Evolutionary conservation across 176 grass and related monocot species (phyloP), one percentile per base, ranked within the genome.

Genomic region (Bromus sterilis): DNA sequence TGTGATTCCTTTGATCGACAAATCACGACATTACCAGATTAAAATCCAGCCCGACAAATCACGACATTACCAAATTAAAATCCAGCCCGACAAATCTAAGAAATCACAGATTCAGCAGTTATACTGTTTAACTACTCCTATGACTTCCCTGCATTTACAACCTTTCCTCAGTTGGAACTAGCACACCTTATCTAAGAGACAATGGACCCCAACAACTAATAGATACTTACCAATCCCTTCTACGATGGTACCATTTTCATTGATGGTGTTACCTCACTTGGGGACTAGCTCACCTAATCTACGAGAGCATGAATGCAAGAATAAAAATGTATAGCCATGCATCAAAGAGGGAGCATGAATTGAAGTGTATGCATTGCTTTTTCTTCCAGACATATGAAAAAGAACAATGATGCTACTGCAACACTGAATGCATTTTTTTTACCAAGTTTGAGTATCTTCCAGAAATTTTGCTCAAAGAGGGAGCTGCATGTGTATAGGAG

Each of bases 211-310:
- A 78, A 40, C 55, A 72, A 46, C 42, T 46, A 24, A 34, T 39
- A 21, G 7, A 62, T 63, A 33, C 34, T 49, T 10, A 0, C 14
- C 34, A 73, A 65, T 71, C 15, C 14, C 14, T 46, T 39, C 12
- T 35, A 23, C 85, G 15, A 89, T n/a, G 41, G 11, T 42, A 57
- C 72, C 46, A 9, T 36, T n/a, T n/a, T 35, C 76, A 85, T 85
- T 76, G 14, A 80, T 41, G 49, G n/a, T 13, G 75, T 7, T 69
- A 68, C 31, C 43, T 58, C 71, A 21, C 28, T n/a, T 23, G 30
- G 43, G 43, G 37, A 48, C 20, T 65, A 83, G 42, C 41, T 73
- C 68, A 83, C 21, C 66, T 56, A 79, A 83, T 80, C 25, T 29
- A 78, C 16, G 9, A 77, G 6, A 53, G 20, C 33, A 81, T 55